A percentile compares a stretch with the other conserved stretches of the same genome.
Evolutionary conservation across 257 asterid genomes (phyloP).

Genomic region (Voacanga thouarsii): DNA sequence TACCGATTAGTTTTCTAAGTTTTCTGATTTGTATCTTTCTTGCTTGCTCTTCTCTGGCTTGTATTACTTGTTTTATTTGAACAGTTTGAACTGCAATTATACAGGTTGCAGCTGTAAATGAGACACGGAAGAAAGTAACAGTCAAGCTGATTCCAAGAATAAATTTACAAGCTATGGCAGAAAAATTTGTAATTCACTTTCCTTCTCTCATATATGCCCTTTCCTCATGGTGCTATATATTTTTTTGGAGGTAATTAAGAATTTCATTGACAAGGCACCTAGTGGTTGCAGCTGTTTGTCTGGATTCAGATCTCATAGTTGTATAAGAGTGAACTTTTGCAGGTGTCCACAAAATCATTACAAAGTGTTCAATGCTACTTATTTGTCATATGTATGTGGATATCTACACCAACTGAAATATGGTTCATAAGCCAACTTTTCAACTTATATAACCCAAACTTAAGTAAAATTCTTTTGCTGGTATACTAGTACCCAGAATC

Average conservation of each 20-base stretch:
- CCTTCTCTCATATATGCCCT: background rate
- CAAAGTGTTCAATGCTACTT: background rate
- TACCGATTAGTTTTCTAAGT: background rate
- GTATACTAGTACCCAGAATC: background rate
- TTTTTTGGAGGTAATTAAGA: background rate
- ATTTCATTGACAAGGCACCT: background rate
- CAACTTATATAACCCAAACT: background rate
- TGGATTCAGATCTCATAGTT: background rate
- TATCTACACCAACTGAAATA: background rate
- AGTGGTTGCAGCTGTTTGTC: background rate
- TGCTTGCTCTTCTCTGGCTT: background rate
- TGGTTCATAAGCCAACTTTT: background rate
- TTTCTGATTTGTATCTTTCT: background rate
- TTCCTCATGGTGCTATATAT: background rate
- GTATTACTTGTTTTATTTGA: background rate
- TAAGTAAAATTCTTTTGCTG: background rate
- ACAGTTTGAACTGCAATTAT: background rate
- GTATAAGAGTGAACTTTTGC: background rate
- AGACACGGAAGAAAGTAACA: conserved; percentile 64
- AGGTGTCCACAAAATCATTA: background rate
- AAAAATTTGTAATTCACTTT: conserved; percentile 64
- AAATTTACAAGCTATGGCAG: conserved; percentile 89
- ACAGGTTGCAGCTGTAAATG: conserved; percentile 73
- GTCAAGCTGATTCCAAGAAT: conserved; percentile 88
- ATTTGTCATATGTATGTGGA: background rate